A percentile compares a stretch with the other conserved stretches of the same genome.
phyloP scores from a whole-genome alignment of 306 rosid species.

The Pterocarpus santalinus region DNA sequence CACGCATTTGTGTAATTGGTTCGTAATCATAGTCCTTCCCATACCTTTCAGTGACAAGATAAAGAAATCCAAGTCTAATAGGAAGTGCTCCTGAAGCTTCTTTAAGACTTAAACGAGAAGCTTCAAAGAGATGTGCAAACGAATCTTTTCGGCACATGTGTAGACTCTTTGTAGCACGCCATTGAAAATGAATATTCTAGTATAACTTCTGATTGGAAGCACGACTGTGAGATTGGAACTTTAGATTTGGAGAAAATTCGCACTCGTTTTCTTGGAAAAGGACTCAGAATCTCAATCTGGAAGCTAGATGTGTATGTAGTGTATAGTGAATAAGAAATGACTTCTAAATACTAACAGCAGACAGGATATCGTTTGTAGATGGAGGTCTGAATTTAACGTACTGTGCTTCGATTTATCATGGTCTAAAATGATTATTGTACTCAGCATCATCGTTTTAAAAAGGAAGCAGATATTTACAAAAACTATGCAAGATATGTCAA shows the following conservation, averaged over 20 bases:
- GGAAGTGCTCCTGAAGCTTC: neutral
- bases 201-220: neutral
- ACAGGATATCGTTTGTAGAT: neutral
- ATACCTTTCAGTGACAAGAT: neutral
- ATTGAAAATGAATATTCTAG: neutral
- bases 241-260: neutral
- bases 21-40: neutral
- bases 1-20: conserved; percentile 31
- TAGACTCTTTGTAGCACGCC: no score
- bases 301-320: neutral
- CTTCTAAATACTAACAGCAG: neutral
- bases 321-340: neutral
- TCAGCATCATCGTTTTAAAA: no score
- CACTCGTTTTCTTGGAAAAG: neutral
- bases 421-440: no score
- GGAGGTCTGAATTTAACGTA: neutral
- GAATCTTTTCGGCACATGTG: neutral
- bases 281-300: neutral
- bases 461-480: no score
- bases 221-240: neutral
- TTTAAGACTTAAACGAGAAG: neutral
- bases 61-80: neutral
- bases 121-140: neutral
- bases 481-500: no score
- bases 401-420: neutral